phyloP scores from a whole-genome alignment of 1,139 yeast species.

The Saccharomyces pastorianus region DNA sequence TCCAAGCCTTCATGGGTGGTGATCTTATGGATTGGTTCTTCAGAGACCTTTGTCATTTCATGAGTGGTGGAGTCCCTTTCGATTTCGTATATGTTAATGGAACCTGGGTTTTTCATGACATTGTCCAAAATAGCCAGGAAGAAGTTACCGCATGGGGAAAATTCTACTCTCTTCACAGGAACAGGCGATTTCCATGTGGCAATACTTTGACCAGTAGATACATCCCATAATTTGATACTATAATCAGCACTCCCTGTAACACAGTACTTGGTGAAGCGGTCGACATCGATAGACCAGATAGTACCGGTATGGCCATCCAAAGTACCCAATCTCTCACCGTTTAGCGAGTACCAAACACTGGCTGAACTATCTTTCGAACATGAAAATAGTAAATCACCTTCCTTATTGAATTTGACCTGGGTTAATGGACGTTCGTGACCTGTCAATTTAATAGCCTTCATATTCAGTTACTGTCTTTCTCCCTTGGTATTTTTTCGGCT shows the following conservation, averaged over 20 bases:
- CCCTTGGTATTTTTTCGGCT: background rate
- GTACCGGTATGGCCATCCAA: slow-evolving; percentile 88
- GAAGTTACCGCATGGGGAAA: slow-evolving; percentile 63
- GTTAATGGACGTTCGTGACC: slow-evolving; percentile 85
- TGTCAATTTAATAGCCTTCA: slow-evolving; percentile 54
- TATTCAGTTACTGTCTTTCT: slow-evolving; percentile 16
- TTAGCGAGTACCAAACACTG: slow-evolving; percentile 90
- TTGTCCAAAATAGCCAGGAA: slow-evolving; percentile 80
- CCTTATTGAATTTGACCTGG: slow-evolving; percentile 87
- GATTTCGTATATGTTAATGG: slow-evolving; percentile 60
- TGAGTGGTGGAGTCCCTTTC: slow-evolving; percentile 38
- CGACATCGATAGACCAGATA: slow-evolving; percentile 90
- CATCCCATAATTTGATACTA: slow-evolving; percentile 77
- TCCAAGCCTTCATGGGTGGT: slow-evolving; percentile 51
- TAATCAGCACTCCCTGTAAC: slow-evolving; percentile 92
- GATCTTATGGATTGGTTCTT: slow-evolving; percentile 55
- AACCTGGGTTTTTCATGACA: slow-evolving; percentile 86
- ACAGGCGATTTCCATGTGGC: slow-evolving; percentile 70
- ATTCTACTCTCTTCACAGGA: slow-evolving; percentile 86
- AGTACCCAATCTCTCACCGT: slow-evolving; percentile 96
- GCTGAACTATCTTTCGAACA: slow-evolving; percentile 86
- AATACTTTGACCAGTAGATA: slow-evolving; percentile 67
- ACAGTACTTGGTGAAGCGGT: slow-evolving; percentile 55
- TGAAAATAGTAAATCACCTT: slow-evolving; percentile 89
- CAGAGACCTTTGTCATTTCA: slow-evolving; percentile 28